Base-by-base conservation (phyloP, 345 rosid genomes). In the Barbarea vulgaris region DNA sequence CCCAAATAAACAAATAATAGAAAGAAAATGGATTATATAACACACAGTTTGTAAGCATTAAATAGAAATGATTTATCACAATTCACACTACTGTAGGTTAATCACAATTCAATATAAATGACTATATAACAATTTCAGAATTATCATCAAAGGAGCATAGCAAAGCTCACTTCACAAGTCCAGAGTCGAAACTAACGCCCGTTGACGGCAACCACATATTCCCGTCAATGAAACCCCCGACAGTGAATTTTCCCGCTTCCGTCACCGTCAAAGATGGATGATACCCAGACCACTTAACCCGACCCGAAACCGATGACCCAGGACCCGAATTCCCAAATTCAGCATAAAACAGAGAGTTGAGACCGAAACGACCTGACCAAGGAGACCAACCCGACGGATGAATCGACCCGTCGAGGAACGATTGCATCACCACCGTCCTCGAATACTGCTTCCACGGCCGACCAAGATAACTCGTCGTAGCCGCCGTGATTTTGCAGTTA, bases 391-490 rank as follows among this genome's bases (percentile, higher is more conserved):
- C 92, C 2, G 79, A 65, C n/a, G 90, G 89, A 3, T 77, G 22
- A 19, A 87, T 72, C 22, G 81, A 59, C 2, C 87, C 77, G 8
- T 81, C 89, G n/a, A 89, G 77, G 5, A 25, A 86, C 0, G 89
- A 83, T 61, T 79, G 73, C 88, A 89, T 76, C 53, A 78, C 83
- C 44, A 89, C 89, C 22, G 90, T 86, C 65, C 92, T 81, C 2
- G 96, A 86, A 64, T 87, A 89, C 39, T 70, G 31, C 69, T 78
- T 76, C 96, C 92, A 89, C 6, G 96, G 92, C 53, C 92, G 81
- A 2, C 96, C 96, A 0, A 89, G 87, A 67, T 72, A 89, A 0
- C 89, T 86, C 59, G 68, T 24, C 15, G 82, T 54, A 12, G 80
- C 48, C 31, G 87, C 90, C 54, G 84, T 77, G 52, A 89, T 83